Evolutionary conservation across 1,139 yeast genomes (phyloP).

Genomic region (Eremothecium gossypii): DNA sequence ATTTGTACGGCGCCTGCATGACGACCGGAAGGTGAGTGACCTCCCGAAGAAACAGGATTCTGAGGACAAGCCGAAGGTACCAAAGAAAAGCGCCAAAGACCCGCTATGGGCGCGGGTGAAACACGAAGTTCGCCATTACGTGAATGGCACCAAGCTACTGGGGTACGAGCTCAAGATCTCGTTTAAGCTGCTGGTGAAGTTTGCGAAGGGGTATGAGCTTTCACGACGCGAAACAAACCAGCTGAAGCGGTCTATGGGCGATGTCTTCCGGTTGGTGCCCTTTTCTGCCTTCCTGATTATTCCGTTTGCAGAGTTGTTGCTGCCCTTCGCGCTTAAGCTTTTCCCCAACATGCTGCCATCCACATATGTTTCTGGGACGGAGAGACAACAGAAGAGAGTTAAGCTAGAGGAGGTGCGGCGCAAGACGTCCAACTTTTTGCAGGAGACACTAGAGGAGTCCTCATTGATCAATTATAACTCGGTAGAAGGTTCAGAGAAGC

Average conservation of each 20-base stretch:
- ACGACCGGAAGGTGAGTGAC: too few species aligned
- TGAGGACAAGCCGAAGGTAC: neutral
- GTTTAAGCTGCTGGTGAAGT: conserved; percentile 68
- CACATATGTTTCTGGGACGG: conserved; percentile 77
- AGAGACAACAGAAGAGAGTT: conserved; percentile 58
- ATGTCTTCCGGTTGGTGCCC: conserved; percentile 81
- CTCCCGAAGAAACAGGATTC: too few species aligned
- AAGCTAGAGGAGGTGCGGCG: conserved; percentile 66
- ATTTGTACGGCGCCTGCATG: too few species aligned
- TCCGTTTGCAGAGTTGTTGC: conserved; percentile 88
- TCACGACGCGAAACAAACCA: conserved; percentile 88
- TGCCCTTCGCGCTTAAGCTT: conserved; percentile 80
- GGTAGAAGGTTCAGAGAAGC: conserved; percentile 47
- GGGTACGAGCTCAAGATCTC: conserved; percentile 88
- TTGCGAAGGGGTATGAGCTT: conserved; percentile 87
- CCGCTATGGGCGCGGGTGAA: conserved; percentile 76
- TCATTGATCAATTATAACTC: conserved; percentile 33
- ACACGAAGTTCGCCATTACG: conserved; percentile 85
- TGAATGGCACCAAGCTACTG: conserved; percentile 89
- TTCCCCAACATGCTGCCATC: conserved; percentile 94
- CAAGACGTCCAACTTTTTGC: conserved; percentile 72
- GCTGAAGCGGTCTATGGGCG: conserved; percentile 76
- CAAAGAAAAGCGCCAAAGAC: conserved; percentile 27
- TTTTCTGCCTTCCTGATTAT: conserved; percentile 82
- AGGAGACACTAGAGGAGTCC: conserved; percentile 64